phyloP scores from a whole-genome alignment of 2,329 filamentous ascomycete genomes.

The Paraconiothyrium brasiliense region DNA sequence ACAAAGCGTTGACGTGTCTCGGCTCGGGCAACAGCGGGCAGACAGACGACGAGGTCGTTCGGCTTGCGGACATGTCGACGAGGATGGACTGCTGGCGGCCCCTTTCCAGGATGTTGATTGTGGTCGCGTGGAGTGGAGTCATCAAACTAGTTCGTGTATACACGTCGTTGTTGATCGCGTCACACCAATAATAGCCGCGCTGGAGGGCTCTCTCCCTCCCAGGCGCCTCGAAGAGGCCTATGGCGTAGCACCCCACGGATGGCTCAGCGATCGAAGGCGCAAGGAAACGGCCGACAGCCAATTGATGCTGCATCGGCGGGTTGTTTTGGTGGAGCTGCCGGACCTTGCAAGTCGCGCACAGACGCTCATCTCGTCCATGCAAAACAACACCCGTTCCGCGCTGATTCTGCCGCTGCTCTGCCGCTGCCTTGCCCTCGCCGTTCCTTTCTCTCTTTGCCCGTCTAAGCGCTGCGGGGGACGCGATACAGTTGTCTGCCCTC shows the following conservation, averaged over 20 bases:
- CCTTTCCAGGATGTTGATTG: neutral
- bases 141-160: neutral
- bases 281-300: conserved; percentile 23
- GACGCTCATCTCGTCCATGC: conserved; percentile 33
- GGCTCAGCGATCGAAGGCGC: conserved; percentile 25
- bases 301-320: conserved; percentile 24
- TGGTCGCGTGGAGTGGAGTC: conserved; percentile 8
- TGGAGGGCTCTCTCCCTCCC: conserved; percentile 24
- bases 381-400: conserved; percentile 39
- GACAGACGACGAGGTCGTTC: neutral
- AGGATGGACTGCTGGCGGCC: neutral
- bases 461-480: conserved; percentile 43
- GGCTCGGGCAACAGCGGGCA: neutral
- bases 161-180: conserved; percentile 8
- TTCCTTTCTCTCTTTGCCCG: conserved; percentile 40
- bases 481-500: conserved; percentile 34
- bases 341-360: conserved; percentile 17
- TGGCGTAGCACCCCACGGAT: conserved; percentile 15
- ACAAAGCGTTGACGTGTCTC: conserved; percentile 2
- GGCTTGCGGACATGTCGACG: neutral
- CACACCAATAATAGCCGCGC: conserved; percentile 15
- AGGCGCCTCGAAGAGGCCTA: conserved; percentile 9
- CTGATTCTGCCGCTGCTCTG: conserved; percentile 28
- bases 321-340: conserved; percentile 28
- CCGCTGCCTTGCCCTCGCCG: conserved; percentile 31